A percentile compares a stretch with the other conserved stretches of the same genome.
These are phyloP conservation scores for Tricholoma flavovirens DNA, from an alignment of 768 basidiomycete genomes.

Conservation along the genomic window DNA sequence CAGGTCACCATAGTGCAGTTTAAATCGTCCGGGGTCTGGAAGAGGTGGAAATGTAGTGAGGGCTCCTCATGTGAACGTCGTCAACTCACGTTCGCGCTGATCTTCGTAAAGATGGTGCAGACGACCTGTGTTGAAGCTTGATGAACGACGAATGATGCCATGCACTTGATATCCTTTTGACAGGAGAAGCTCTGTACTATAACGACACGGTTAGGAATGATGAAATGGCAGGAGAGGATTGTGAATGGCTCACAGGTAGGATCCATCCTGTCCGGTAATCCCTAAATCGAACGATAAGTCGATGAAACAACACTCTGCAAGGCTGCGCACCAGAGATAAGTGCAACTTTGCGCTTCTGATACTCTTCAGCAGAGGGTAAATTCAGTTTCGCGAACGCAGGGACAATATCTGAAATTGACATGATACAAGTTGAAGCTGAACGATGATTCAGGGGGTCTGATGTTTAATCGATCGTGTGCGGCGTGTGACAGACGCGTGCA, in stretches of 20 bases:
- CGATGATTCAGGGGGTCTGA: too few relatives aligned
- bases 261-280: slow-evolving; percentile 95
- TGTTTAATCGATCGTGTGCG: too few relatives aligned
- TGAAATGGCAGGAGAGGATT: slow-evolving; percentile 2
- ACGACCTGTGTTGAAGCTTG: slow-evolving; percentile 96
- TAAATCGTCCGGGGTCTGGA: slow-evolving; percentile 69
- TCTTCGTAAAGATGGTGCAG: slow-evolving; percentile 91
- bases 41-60: neutral
- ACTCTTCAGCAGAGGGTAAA: slow-evolving; percentile 74
- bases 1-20: slow-evolving; percentile 87
- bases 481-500: too few relatives aligned
- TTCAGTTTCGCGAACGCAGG: slow-evolving; percentile 46
- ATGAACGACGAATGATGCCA: slow-evolving; percentile 94
- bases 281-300: slow-evolving; percentile 40
- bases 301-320: slow-evolving; percentile 13
- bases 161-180: slow-evolving; percentile 90
- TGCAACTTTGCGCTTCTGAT: slow-evolving; percentile 87
- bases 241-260: slow-evolving; percentile 66
- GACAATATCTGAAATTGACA: slow-evolving; percentile 37
- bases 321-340: slow-evolving; percentile 76
- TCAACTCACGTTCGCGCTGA: slow-evolving; percentile 77
- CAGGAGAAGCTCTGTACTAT: slow-evolving; percentile 77
- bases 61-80: neutral
- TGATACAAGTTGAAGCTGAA: slow-evolving; percentile 20
- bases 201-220: slow-evolving; percentile 7